These are phyloP conservation scores for Pseudoscleropodium purum DNA, from an alignment of 225 moss, liverwort and hornwort species.

Conservation along the genomic window DNA sequence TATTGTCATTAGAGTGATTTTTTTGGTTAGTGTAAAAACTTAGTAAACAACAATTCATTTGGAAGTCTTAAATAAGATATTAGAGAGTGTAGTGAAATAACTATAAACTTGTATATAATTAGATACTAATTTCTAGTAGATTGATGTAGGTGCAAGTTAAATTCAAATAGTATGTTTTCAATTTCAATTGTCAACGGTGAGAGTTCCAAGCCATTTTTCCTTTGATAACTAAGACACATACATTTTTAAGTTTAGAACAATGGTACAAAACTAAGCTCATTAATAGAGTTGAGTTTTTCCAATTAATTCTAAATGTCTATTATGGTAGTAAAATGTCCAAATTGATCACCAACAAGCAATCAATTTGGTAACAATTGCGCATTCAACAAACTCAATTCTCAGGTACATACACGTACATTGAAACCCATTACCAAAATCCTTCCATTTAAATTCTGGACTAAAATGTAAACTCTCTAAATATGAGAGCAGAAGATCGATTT, in stretches of 20 bases:
- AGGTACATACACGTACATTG: background rate
- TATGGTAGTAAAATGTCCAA: background rate
- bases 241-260: background rate
- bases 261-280: background rate
- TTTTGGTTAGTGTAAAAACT: no score
- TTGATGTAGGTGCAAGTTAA: background rate
- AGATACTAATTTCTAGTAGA: background rate
- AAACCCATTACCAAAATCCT: accelerated
- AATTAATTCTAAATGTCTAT: background rate
- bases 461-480: background rate
- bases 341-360: background rate
- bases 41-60: background rate
- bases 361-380: accelerated
- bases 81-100: background rate
- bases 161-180: background rate
- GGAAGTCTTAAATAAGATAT: background rate
- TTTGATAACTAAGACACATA: accelerated
- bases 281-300: background rate
- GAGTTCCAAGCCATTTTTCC: background rate
- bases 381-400: background rate
- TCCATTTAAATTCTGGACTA: background rate
- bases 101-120: background rate
- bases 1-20: background rate
- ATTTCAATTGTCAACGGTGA: background rate
- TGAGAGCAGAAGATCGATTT: accelerated